Evolutionary conservation across 345 rosid species (phyloP).

Genomic region (Gossypium arboreum): DNA sequence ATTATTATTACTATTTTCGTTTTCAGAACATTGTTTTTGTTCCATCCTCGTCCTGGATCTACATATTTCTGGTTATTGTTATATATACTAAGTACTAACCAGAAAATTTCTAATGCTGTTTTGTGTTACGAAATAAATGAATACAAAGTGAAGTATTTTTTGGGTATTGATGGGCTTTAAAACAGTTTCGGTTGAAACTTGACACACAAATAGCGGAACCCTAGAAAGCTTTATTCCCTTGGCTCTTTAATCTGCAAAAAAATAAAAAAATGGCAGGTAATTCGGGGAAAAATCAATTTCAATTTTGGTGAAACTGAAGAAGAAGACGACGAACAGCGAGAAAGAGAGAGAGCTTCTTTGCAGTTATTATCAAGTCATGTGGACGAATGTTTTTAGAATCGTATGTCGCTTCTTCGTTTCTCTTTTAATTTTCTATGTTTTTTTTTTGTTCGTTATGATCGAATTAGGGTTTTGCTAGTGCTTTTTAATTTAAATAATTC

Average conservation of each 20-base stretch:
- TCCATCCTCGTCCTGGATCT: background rate
- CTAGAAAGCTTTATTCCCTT: background rate
- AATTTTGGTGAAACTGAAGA: background rate
- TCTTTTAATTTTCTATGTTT: background rate
- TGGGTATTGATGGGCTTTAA: background rate
- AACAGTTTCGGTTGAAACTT: background rate
- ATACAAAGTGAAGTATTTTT: background rate
- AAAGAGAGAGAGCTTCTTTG: conserved; percentile 10
- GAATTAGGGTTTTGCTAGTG: conserved; percentile 1
- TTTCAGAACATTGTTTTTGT: background rate
- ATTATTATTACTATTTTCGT: too few relatives aligned
- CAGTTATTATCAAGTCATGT: conserved; percentile 43
- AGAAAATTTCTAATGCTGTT: background rate
- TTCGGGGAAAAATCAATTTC: background rate
- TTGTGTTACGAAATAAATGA: background rate
- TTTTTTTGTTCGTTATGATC: background rate
- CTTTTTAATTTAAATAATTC: background rate
- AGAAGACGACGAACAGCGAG: background rate
- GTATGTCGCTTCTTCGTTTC: conserved; percentile 34
- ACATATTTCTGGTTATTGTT: background rate
- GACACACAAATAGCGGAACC: background rate
- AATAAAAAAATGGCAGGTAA: background rate
- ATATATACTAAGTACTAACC: background rate
- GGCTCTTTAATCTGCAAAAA: background rate
- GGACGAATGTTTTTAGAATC: conserved; percentile 87